Evolutionary conservation across 139 green algal genomes (phyloP).

Genomic region (Desmodesmus armatus): DNA sequence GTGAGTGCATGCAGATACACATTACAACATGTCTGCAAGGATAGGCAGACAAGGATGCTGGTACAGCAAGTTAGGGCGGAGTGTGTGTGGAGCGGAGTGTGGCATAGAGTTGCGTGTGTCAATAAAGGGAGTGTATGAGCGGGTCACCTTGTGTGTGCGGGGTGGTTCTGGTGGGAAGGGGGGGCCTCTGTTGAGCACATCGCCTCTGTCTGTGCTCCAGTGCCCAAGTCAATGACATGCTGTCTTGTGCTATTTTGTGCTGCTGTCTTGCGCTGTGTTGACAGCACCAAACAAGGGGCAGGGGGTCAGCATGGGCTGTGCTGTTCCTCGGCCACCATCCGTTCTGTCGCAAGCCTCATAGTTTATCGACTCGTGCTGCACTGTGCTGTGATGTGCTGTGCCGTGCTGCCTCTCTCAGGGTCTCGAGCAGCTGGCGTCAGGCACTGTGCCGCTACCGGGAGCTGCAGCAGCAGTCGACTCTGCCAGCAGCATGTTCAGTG

Average conservation of each 20-base stretch:
- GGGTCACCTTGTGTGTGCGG: no score
- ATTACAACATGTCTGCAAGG: not conserved
- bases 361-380: not conserved
- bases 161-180: no score
- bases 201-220: no score
- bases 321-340: not conserved
- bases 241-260: not conserved
- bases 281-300: no score
- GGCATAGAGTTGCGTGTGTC: no score
- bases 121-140: no score
- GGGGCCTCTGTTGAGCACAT: no score
- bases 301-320: not conserved
- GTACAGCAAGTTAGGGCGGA: no score
- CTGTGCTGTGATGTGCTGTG: not conserved
- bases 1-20: not conserved
- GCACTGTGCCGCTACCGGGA: conserved; percentile 52
- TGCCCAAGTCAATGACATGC: not conserved
- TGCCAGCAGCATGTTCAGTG: conserved; percentile 44
- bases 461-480: conserved; percentile 62
- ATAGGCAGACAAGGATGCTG: not conserved
- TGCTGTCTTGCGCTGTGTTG: not conserved
- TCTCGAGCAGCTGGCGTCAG: not conserved
- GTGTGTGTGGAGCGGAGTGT: no score
- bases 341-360: not conserved
- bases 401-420: not conserved